Conservation (phyloP, 176 grass and related monocot species). For the Dactylis glomerata region DNA sequence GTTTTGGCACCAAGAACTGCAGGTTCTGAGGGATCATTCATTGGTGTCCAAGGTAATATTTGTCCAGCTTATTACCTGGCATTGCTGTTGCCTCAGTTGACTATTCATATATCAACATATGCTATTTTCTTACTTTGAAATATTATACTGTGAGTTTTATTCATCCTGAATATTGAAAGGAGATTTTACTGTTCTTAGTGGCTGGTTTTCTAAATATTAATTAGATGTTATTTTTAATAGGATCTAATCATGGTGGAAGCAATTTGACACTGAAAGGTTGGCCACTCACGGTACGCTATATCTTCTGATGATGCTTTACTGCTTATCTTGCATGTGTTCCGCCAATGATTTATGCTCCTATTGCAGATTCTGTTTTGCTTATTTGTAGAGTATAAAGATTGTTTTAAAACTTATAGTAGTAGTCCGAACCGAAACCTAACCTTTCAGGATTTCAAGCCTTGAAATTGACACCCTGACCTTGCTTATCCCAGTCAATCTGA, state of each 20-base stretch:
- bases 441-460: background rate
- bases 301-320: background rate
- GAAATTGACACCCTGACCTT: background rate
- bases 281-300: conserved; percentile 67
- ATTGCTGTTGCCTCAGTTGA: conserved; percentile 2
- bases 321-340: background rate
- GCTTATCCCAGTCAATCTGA: background rate
- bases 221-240: conserved; percentile 33
- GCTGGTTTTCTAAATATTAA: conserved; percentile 7
- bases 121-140: background rate
- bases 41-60: conserved; percentile 76
- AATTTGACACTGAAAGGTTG: conserved; percentile 88
- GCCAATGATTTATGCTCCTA: background rate
- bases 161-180: background rate
- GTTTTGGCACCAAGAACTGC: conserved; percentile 62
- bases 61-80: background rate
- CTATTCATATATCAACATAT: conserved; percentile 1
- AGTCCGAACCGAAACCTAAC: background rate
- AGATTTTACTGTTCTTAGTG: background rate
- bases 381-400: background rate
- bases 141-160: background rate
- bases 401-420: background rate
- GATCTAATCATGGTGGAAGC: conserved; percentile 68
- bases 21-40: conserved; percentile 61
- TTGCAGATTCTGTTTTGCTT: conserved; percentile 6